Evolutionary conservation across 176 grass and related monocot species (phyloP).

Genomic region (Ananas comosus): DNA sequence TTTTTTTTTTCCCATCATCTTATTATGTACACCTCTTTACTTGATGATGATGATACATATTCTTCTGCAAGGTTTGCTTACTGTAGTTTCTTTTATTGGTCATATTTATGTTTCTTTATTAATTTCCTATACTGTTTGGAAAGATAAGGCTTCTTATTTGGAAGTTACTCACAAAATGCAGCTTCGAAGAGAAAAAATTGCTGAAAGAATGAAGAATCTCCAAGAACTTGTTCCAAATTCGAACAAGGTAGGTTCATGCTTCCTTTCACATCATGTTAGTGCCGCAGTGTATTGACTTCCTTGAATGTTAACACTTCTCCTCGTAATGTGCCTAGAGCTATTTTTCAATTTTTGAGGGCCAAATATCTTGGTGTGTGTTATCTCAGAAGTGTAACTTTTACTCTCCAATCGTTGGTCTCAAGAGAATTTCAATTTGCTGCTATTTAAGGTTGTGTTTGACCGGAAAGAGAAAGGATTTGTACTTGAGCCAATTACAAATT

Average conservation of each 20-base stretch:
- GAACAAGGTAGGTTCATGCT: constrained; percentile 5
- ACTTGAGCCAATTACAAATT: too few relatives aligned
- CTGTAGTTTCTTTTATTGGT: too few relatives aligned
- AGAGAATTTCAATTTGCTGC: too few relatives aligned
- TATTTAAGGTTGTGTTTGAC: too few relatives aligned
- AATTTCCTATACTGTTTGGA: background rate
- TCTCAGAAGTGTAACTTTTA: too few relatives aligned
- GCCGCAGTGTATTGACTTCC: background rate
- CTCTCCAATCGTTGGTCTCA: too few relatives aligned
- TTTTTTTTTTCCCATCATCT: background rate
- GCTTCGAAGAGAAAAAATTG: constrained; percentile 28
- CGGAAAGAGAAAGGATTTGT: too few relatives aligned
- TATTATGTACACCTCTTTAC: background rate
- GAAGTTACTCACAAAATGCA: constrained; percentile 8
- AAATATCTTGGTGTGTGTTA: too few relatives aligned
- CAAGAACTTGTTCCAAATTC: constrained; percentile 24
- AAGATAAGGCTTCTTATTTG: background rate
- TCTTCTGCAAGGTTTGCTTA: background rate
- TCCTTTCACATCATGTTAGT: background rate
- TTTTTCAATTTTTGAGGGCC: too few relatives aligned
- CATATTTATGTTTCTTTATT: background rate
- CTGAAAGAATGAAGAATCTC: constrained; percentile 27
- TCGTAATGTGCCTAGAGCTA: background rate
- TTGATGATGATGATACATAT: background rate
- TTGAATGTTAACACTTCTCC: background rate